Conservation (phyloP, 1,284 basidiomycete genomes). For the Ceraceosorus guamensis region DNA sequence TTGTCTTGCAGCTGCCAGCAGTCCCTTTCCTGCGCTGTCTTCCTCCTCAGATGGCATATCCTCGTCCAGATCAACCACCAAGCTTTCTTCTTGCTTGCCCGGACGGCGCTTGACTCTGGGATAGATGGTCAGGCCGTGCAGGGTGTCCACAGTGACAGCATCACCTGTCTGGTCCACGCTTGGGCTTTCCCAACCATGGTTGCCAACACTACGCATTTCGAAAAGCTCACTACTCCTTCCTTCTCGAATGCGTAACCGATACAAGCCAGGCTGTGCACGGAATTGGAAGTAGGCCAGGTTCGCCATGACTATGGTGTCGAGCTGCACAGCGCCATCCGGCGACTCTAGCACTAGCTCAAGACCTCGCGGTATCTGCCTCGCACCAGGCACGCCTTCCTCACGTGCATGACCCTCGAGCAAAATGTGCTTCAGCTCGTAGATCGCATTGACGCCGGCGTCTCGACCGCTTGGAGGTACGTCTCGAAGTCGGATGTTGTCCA, state of each 20-base stretch:
- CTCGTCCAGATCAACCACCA: slow-evolving; percentile 57
- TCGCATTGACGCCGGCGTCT: slow-evolving; percentile 63
- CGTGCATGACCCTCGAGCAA: slow-evolving; percentile 89
- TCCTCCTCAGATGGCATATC: slow-evolving; percentile 27
- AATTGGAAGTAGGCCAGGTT: slow-evolving; percentile 96
- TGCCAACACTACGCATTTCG: slow-evolving; percentile 64
- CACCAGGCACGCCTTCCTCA: slow-evolving; percentile 65
- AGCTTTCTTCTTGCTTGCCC: slow-evolving; percentile 74
- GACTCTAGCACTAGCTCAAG: slow-evolving; percentile 51
- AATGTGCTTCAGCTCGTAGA: slow-evolving; percentile 81
- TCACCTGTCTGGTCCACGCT: slow-evolving; percentile 54
- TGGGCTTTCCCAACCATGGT: slow-evolving; percentile 71
- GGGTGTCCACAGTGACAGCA: slow-evolving; percentile 59
- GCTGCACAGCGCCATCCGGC: slow-evolving; percentile 19
- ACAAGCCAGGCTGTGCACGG: slow-evolving; percentile 75
- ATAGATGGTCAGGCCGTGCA: slow-evolving; percentile 80
- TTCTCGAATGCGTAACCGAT: slow-evolving; percentile 69
- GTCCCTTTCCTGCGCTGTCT: slow-evolving; percentile 11
- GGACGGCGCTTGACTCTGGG: slow-evolving; percentile 65
- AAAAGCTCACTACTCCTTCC: slow-evolving; percentile 67
- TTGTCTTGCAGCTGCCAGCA: background rate
- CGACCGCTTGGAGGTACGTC: slow-evolving; percentile 54
- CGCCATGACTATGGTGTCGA: slow-evolving; percentile 64
- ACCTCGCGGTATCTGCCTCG: slow-evolving; percentile 69
- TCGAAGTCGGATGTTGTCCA: slow-evolving; percentile 86